Percentiles rank a stretch among this genome's conserved stretches.
These are phyloP conservation scores for Odontarrhena argentea DNA, from an alignment of 345 rosid genomes.

Conservation along the genomic window DNA sequence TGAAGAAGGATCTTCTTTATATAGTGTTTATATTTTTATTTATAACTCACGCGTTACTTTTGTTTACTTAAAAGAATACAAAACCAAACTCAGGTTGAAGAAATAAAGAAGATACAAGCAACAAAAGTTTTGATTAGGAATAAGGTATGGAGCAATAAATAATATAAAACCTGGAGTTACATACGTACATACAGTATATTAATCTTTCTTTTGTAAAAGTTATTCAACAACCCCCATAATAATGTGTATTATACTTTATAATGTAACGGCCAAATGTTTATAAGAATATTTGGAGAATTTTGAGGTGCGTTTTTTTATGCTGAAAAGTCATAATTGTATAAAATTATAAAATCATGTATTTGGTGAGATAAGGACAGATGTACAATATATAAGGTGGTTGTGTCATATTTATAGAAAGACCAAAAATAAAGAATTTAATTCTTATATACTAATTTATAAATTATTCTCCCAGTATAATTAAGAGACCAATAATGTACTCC, in stretches of 20 bases:
- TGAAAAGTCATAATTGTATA: conserved; percentile 15
- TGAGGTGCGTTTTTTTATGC: conserved; percentile 31
- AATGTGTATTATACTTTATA: neutral
- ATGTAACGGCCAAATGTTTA: conserved; percentile 18
- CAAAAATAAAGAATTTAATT: conserved; percentile 5
- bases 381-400: conserved; percentile 23
- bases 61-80: neutral
- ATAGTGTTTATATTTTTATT: conserved; percentile 1
- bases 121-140: neutral
- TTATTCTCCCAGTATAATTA: too few species aligned
- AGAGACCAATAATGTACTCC: too few species aligned
- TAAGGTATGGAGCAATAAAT: conserved; percentile 10
- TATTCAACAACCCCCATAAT: neutral
- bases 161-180: conserved; percentile 19
- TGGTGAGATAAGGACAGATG: conserved; percentile 20
- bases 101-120: neutral
- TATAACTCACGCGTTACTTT: conserved; percentile 34
- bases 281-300: conserved; percentile 17
- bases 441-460: too few species aligned
- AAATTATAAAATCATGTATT: conserved; percentile 22
- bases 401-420: conserved; percentile 17
- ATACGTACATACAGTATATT: neutral
- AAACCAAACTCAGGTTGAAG: neutral
- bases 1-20: conserved; percentile 32
- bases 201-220: neutral